Evolutionary conservation across 306 rosid species (phyloP).

Genomic region (Fagus sylvatica): DNA sequence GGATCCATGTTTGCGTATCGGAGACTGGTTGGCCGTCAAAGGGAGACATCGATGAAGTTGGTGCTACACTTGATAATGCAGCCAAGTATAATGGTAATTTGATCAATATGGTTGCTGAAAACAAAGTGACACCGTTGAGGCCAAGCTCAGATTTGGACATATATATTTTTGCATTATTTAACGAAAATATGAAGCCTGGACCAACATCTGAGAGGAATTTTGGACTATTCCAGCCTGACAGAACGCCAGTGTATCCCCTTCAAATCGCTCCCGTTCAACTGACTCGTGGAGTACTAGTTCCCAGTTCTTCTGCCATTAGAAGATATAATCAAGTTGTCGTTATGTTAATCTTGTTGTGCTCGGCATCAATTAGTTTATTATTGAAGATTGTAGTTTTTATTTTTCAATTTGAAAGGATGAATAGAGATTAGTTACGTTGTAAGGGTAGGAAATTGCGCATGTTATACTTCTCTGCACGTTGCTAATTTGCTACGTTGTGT

Average conservation of each 20-base stretch:
- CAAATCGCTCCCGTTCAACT: no score
- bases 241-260: neutral
- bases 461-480: no score
- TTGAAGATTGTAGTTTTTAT: no score
- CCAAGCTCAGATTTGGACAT: neutral
- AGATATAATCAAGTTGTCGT: neutral
- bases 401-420: no score
- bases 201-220: neutral
- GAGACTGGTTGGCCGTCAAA: neutral
- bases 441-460: no score
- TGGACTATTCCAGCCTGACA: neutral
- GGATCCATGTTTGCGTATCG: neutral
- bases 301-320: neutral
- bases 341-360: neutral
- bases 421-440: no score
- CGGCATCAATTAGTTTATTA: no score
- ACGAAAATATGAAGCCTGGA: neutral
- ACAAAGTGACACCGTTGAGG: no score
- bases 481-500: no score
- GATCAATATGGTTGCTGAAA: neutral
- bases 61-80: neutral
- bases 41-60: neutral
- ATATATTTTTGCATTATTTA: neutral
- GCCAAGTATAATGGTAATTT: neutral
- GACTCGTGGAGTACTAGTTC: no score